Evolutionary conservation across 768 basidiomycete species (phyloP), one percentile per base, ranked within the genome.

Genomic region (Termitomyces sp.): DNA sequence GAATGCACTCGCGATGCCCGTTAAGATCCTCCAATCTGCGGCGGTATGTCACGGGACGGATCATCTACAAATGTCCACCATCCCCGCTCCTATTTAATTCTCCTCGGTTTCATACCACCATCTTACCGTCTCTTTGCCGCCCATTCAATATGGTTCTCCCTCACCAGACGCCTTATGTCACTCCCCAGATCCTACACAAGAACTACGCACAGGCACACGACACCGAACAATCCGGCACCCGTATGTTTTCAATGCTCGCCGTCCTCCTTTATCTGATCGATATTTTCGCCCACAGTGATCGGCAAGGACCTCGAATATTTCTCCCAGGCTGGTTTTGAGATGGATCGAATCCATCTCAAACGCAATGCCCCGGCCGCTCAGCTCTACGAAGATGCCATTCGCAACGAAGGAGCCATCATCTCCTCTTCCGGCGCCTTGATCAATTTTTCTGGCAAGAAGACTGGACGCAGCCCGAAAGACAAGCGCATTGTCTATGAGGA

Each of bases 401-500:
- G 93, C 65, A 96, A 98, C 75, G 97, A 99, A 71, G 96, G 96
- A 58, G 97, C 97, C 67, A 92, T 99, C 79, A 91, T 99, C 76
- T 95, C 97, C 55, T 87, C 91, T 32, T 91, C 88, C 6, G 97
- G 97, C 53, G 95, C 97, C 20, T 80, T 99, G 67, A 99, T 99
- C 87, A 99, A 99, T 84, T 99, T 98, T 69, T 97, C 95, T 10
- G 97, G 97, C 30, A 98, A 98, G 83, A 99, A 99, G 82, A 98
- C 97, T 2, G 97, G 97, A 56, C 84, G 97, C 49, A 89, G 87
- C 65, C 97, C 97, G 53, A 99, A 98, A 73, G 97, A 99, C 85
- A 99, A 98, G 84, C 95, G 97, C 61, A 98, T 99, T 69, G 97
- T 99, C 68, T 98, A 81, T 71, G 97, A 99, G 74, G 95, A 98